These are phyloP conservation scores for Teunomyces aglyptinius DNA, from an alignment of 805 yeast genomes.

Conservation along the genomic window DNA sequence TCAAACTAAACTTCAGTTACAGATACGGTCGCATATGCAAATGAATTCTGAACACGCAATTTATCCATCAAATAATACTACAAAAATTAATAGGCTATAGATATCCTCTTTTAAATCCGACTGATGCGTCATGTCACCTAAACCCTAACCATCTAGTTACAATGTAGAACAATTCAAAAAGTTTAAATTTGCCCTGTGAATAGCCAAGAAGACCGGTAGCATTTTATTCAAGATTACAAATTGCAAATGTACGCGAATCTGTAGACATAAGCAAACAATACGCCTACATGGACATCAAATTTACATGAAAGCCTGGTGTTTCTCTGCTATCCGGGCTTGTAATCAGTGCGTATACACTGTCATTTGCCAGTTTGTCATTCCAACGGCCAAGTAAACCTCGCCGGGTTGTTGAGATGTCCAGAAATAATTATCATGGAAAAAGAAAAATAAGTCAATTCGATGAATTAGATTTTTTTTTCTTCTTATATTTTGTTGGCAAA, in stretches of 20 bases:
- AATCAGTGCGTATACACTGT: neutral
- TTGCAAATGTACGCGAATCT: constrained; percentile 1
- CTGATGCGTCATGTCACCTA: neutral
- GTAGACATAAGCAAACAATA: neutral
- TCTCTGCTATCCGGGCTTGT: constrained; percentile 1
- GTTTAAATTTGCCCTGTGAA: neutral
- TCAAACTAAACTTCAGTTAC: neutral
- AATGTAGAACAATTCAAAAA: constrained; percentile 1
- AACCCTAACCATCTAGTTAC: neutral
- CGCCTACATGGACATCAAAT: neutral
- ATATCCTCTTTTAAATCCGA: neutral
- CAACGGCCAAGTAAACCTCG: neutral
- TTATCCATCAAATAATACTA: neutral
- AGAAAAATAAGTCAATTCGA: neutral
- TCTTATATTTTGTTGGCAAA: neutral
- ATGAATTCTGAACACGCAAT: neutral
- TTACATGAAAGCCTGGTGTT: neutral
- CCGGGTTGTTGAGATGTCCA: neutral
- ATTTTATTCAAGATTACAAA: neutral
- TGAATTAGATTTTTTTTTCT: neutral
- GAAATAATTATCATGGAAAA: neutral
- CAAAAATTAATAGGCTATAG: neutral
- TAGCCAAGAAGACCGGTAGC: neutral
- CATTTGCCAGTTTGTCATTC: neutral
- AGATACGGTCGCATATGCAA: neutral